These are phyloP conservation scores for Astrothelium subdiscretum DNA, from an alignment of 495 filamentous ascomycete genomes.

Conservation along the genomic window DNA sequence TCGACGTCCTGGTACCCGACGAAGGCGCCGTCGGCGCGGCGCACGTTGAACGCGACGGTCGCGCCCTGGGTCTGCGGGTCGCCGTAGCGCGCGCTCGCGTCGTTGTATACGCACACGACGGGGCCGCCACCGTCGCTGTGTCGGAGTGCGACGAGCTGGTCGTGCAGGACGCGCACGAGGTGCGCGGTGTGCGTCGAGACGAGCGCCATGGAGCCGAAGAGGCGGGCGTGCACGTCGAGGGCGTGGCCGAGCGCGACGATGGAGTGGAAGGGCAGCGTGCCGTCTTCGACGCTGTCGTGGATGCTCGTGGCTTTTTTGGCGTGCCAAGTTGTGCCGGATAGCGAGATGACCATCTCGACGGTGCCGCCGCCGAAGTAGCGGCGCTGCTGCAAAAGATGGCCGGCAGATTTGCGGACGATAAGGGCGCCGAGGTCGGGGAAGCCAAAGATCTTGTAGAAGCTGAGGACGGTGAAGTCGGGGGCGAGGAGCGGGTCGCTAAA, in stretches of 20 bases:
- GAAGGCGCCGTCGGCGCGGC: slow-evolving; percentile 40
- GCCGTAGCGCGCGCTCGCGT: slow-evolving; percentile 37
- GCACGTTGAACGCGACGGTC: slow-evolving; percentile 60
- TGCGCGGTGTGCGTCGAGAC: slow-evolving; percentile 52
- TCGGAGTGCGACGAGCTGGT: slow-evolving; percentile 37
- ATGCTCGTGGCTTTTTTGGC: slow-evolving; percentile 46
- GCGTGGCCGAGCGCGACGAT: slow-evolving; percentile 62
- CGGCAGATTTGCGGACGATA: slow-evolving; percentile 66
- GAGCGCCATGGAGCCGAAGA: slow-evolving; percentile 51
- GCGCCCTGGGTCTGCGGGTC: slow-evolving; percentile 53
- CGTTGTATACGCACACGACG: slow-evolving; percentile 51
- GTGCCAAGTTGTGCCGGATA: slow-evolving; percentile 55
- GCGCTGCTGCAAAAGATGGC: slow-evolving; percentile 47
- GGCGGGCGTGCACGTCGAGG: slow-evolving; percentile 48
- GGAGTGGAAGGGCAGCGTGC: slow-evolving; percentile 66
- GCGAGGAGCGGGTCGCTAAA: slow-evolving; percentile 47
- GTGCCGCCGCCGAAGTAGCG: slow-evolving; percentile 93
- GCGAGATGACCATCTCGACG: slow-evolving; percentile 63
- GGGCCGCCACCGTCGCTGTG: slow-evolving; percentile 45
- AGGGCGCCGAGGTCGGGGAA: slow-evolving; percentile 86
- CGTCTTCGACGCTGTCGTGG: slow-evolving; percentile 64
- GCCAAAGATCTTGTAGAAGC: slow-evolving; percentile 95
- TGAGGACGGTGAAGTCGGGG: slow-evolving; percentile 80
- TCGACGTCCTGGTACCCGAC: slow-evolving; percentile 52
- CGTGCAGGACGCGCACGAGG: slow-evolving; percentile 42